A percentile compares a stretch with the other conserved stretches of the same genome.
These are phyloP conservation scores for Rutstroemia sp. DNA, from an alignment of 2,329 filamentous ascomycete genomes.

Conservation along the genomic window DNA sequence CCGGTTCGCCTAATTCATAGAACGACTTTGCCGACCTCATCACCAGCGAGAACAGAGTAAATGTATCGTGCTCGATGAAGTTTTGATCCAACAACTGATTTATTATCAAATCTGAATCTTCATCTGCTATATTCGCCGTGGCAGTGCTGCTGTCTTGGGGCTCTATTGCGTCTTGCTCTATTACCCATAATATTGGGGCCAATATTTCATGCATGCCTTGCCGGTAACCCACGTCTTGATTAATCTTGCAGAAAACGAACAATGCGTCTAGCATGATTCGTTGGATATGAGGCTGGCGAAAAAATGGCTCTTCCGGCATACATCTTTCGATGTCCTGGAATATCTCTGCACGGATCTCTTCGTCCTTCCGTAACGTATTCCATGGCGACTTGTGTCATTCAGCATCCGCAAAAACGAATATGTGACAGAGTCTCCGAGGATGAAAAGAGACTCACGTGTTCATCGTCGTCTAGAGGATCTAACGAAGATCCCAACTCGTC, in stretches of 20 bases:
- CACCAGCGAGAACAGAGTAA: slow-evolving; percentile 73
- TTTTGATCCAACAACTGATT: slow-evolving; percentile 59
- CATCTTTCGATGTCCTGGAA: slow-evolving; percentile 87
- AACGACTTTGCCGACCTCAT: slow-evolving; percentile 86
- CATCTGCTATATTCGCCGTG: slow-evolving; percentile 30
- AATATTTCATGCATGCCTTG: slow-evolving; percentile 98
- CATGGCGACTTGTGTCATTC: slow-evolving; percentile 69
- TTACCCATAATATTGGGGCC: slow-evolving; percentile 78
- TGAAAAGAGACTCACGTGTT: slow-evolving; percentile 36
- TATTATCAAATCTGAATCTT: slow-evolving; percentile 33
- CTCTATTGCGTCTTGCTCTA: slow-evolving; percentile 75
- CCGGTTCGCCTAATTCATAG: slow-evolving; percentile 55
- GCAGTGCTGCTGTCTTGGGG: slow-evolving; percentile 1
- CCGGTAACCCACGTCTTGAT: slow-evolving; percentile 81
- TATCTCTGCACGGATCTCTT: slow-evolving; percentile 79
- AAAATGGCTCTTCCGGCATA: slow-evolving; percentile 85
- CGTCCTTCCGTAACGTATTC: slow-evolving; percentile 79
- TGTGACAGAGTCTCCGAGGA: not conserved
- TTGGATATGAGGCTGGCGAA: slow-evolving; percentile 73
- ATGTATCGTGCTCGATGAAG: slow-evolving; percentile 86
- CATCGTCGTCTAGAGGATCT: slow-evolving; percentile 83
- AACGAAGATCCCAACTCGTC: slow-evolving; percentile 67
- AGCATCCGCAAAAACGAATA: slow-evolving; percentile 29
- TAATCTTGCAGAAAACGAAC: slow-evolving; percentile 91
- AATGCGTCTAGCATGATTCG: slow-evolving; percentile 78